These are phyloP conservation scores for Neoboletus brunneissimus DNA, from an alignment of 768 basidiomycete genomes.

Conservation along the genomic window DNA sequence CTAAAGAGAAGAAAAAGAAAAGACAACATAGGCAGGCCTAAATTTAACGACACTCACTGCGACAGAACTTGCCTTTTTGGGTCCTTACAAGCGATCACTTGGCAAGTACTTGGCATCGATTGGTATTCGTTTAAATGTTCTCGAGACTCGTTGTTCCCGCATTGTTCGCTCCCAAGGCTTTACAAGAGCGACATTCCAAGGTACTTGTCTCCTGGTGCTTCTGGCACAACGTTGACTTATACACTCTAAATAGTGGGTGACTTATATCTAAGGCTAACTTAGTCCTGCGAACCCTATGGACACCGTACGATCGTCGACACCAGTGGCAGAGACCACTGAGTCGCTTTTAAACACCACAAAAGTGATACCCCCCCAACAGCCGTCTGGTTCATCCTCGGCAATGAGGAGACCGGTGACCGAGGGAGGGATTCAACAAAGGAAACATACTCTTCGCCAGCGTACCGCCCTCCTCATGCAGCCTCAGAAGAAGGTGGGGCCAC, in stretches of 20 bases:
- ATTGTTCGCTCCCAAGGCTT: background rate
- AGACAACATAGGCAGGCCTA: background rate
- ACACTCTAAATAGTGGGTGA: conserved; percentile 5
- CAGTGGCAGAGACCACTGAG: conserved; percentile 13
- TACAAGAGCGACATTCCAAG: background rate
- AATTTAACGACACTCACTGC: background rate
- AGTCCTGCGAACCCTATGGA: conserved; percentile 13
- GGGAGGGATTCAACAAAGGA: conserved; percentile 3
- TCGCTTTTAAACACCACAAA: conserved; percentile 3
- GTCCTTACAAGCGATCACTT: background rate
- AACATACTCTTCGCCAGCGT: conserved; percentile 11
- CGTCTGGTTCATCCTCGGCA: conserved; percentile 11
- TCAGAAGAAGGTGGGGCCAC: conserved; percentile 32
- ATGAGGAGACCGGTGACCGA: conserved; percentile 9
- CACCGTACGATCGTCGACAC: conserved; percentile 3
- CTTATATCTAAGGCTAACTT: background rate
- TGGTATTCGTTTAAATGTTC: no score
- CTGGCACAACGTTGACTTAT: background rate
- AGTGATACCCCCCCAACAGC: conserved; percentile 1
- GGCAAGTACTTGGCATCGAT: background rate
- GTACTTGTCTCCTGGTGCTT: background rate
- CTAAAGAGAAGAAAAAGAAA: background rate
- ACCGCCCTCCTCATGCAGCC: conserved; percentile 38
- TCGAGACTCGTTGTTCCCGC: background rate
- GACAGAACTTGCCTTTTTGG: conserved; percentile 8